A percentile compares a stretch with the other conserved stretches of the same genome.
phyloP scores from a whole-genome alignment of 192 early-diverging fungal genomes.

The Ambispora gerdemannii region DNA sequence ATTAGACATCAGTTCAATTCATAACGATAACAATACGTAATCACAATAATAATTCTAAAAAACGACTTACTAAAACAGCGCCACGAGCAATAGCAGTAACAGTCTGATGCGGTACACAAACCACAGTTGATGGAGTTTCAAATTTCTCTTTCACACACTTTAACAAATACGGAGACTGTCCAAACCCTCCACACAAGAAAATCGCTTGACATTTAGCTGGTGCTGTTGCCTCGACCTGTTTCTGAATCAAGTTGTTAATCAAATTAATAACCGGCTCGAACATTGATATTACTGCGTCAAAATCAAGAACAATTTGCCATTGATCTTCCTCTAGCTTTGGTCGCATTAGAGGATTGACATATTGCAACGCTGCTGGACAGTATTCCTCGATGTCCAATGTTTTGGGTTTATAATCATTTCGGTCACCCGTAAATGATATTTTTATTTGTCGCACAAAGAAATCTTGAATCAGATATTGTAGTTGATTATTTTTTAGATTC shows the following conservation, averaged over 20 bases:
- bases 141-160: conserved; percentile 36
- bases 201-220: conserved; percentile 37
- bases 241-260: conserved; percentile 42
- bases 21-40: too few species aligned
- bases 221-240: conserved; percentile 38
- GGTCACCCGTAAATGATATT: conserved; percentile 1
- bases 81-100: conserved; percentile 50
- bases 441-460: conserved; percentile 7
- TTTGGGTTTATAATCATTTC: background rate
- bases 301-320: background rate
- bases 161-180: conserved; percentile 45
- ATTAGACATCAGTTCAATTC: too few species aligned
- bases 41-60: too few species aligned
- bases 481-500: background rate
- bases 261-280: conserved; percentile 45
- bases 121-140: conserved; percentile 30
- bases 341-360: background rate
- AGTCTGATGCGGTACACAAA: conserved; percentile 42
- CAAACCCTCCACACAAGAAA: conserved; percentile 55
- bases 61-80: conserved; percentile 41
- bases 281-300: conserved; percentile 35
- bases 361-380: conserved; percentile 3
- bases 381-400: conserved; percentile 6
- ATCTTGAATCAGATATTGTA: conserved; percentile 23
- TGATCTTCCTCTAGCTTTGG: background rate